phyloP scores from a whole-genome alignment of 805 yeast genomes.

The Candida insectalens region DNA sequence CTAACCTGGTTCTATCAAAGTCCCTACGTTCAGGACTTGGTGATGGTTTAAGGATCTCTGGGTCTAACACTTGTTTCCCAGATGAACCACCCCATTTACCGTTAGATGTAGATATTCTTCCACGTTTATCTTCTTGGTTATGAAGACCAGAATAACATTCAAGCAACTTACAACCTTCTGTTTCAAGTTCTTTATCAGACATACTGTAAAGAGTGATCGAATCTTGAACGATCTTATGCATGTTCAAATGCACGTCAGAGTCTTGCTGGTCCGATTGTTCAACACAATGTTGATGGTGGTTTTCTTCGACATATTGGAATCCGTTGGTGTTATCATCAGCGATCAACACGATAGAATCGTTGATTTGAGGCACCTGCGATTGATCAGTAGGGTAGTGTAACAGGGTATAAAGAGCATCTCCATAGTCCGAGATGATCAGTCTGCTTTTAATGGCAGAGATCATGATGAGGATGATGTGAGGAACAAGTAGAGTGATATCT shows the following conservation, averaged over 20 bases:
- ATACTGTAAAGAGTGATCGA: constrained; percentile 11
- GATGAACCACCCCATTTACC: neutral
- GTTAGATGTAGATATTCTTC: constrained; percentile 3
- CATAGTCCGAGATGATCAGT: constrained; percentile 39
- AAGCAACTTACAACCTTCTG: constrained; percentile 3
- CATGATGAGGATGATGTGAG: constrained; percentile 32
- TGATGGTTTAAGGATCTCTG: neutral
- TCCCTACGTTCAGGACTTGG: constrained; percentile 10
- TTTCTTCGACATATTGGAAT: constrained; percentile 17
- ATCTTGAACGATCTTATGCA: constrained; percentile 10
- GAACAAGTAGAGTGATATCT: constrained; percentile 26
- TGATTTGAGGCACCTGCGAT: neutral
- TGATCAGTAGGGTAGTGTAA: constrained; percentile 36
- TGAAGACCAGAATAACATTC: constrained; percentile 14
- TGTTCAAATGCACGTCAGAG: constrained; percentile 3
- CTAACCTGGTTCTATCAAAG: constrained; percentile 39
- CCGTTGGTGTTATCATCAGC: constrained; percentile 5
- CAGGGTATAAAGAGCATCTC: constrained; percentile 38
- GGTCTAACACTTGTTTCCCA: neutral
- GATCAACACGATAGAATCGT: constrained; percentile 2
- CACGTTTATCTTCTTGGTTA: constrained; percentile 12
- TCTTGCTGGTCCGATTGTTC: neutral
- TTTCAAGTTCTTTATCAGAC: neutral
- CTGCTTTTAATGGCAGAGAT: constrained; percentile 33
- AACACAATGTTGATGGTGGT: constrained; percentile 3